Evolutionary conservation across 768 basidiomycete species (phyloP), one percentile per base, ranked within the genome.

Genomic region (Boletellus ananas): DNA sequence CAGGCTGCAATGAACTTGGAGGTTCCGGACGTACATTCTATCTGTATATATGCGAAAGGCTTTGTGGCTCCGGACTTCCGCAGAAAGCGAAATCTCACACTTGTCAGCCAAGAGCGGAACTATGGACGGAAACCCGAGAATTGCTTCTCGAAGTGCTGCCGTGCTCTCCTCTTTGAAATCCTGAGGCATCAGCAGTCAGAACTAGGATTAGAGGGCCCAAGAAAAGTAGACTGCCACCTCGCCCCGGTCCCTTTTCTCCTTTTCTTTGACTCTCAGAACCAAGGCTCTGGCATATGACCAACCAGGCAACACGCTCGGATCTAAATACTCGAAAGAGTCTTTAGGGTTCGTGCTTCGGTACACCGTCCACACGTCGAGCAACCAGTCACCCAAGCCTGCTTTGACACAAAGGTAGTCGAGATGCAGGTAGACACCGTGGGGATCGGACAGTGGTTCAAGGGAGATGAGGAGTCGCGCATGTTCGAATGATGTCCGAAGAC

Each of bases 401-500:
- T 94, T 95, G 52, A 92, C 71, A 0, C 90, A 84, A 18, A 97
- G 74, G 61, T 85, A 88, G 58, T 99, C 94, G 2, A 98, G 75
- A 60, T 91, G 86, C 12, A 94, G 72, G 2, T 87, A 70, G 1
- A 85, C 79, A 2, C 92, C 94, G 59, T 96, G 94, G 0, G 94
- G 94, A 59, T 95, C 94, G n/a, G 74, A 75, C 71, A 79, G 79
- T 0, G 94, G 91, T 62, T 96, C 93, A 1, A 98, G 76, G 9
- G 84, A 81, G 51, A 88, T 84, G 45, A 97, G 72, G 2, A 97
- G 76, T n/a, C 87, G 80, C 0, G 90, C 83, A 59, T 93, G 94
- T 63, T 96, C 93, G 67, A 96, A 95, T 0, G 92, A 83, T 0
- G 95, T 93, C 16, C 92, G 80, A 46, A 85, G 80, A 58, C 91